These are phyloP conservation scores for Tausonia pullulans DNA, from an alignment of 1,284 basidiomycete species.

Conservation along the genomic window DNA sequence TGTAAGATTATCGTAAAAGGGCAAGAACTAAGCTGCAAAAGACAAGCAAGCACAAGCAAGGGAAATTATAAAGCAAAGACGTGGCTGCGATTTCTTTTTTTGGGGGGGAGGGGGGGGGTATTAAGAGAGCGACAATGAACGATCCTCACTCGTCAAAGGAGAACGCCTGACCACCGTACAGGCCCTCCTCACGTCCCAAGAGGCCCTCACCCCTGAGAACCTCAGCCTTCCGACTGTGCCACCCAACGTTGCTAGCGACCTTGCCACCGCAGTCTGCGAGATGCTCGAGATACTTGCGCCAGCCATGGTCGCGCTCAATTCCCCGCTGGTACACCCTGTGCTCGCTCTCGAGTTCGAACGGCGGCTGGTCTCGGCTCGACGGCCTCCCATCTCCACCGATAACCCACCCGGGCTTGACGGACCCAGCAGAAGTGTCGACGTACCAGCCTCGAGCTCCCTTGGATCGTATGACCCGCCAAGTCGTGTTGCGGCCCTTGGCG, in stretches of 20 bases:
- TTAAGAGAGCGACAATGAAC: background rate
- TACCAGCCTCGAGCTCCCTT: conserved; percentile 95
- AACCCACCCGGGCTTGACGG: conserved; percentile 40
- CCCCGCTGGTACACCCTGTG: conserved; percentile 45
- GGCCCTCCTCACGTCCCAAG: conserved; percentile 78
- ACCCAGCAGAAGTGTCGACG: conserved; percentile 74
- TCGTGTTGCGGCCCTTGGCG: conserved; percentile 51
- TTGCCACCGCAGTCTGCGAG: conserved; percentile 76
- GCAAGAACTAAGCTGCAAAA: no score
- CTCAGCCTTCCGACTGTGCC: conserved; percentile 97
- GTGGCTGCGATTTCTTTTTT: no score
- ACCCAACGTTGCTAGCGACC: conserved; percentile 79
- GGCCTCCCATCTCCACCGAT: conserved; percentile 4
- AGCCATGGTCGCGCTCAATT: conserved; percentile 50
- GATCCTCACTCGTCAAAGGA: background rate
- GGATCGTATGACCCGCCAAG: conserved; percentile 77
- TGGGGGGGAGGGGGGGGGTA: no score
- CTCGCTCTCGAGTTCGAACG: conserved; percentile 10
- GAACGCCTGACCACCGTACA: conserved; percentile 86
- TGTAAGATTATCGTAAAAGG: no score
- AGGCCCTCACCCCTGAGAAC: conserved; percentile 81
- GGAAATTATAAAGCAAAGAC: no score
- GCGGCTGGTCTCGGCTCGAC: conserved; percentile 2
- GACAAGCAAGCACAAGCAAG: no score
- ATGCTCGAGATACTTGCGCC: conserved; percentile 54